Percentiles rank a stretch among this genome's conserved stretches.
Evolutionary conservation across 306 rosid species (phyloP).

Genomic region (Pyrus communis): DNA sequence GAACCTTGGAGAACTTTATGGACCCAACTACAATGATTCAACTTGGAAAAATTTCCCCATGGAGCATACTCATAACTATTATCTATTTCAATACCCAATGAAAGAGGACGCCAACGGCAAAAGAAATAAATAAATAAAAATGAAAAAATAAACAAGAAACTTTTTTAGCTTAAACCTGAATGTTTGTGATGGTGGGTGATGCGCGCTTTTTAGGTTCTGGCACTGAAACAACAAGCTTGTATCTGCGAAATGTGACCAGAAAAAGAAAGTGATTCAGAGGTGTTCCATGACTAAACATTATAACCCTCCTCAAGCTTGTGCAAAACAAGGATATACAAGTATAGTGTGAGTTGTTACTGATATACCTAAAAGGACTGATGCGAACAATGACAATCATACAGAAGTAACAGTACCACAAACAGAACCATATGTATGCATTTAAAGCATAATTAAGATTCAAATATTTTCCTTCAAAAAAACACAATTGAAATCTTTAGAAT

Average conservation of each 20-base stretch:
- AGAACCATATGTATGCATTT: background rate
- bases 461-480: background rate
- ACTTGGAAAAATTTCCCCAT: background rate
- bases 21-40: background rate
- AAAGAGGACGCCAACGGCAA: background rate
- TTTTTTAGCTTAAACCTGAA: slow-evolving; percentile 51
- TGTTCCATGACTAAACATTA: background rate
- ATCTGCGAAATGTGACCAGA: slow-evolving; percentile 47
- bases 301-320: background rate
- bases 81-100: background rate
- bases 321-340: background rate
- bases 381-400: background rate
- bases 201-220: slow-evolving; percentile 79
- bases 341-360: background rate
- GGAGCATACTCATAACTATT: background rate
- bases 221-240: slow-evolving; percentile 86
- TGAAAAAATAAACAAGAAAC: background rate
- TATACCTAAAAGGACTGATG: background rate
- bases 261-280: background rate
- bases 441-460: background rate
- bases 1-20: background rate
- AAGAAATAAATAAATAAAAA: background rate
- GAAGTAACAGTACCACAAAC: background rate
- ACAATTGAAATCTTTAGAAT: background rate
- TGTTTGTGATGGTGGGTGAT: slow-evolving; percentile 81